Conservation (phyloP, 495 filamentous ascomycete species). For the Podospora conica region DNA sequence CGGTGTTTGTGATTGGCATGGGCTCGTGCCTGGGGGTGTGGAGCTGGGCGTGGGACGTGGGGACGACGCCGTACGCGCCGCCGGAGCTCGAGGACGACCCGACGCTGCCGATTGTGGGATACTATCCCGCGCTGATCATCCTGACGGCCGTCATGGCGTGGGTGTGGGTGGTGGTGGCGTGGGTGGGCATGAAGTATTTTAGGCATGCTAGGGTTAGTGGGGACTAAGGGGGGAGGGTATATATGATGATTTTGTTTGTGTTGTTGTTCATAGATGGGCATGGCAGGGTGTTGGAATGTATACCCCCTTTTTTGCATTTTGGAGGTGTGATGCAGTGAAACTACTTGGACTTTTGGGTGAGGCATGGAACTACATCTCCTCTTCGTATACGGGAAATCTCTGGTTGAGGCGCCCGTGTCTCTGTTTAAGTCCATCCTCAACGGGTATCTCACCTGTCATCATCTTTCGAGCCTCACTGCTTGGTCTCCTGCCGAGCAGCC, state of each 20-base stretch:
- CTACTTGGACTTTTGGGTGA: no score
- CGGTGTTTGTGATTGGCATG: constrained; percentile 93
- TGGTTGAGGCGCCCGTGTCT: no score
- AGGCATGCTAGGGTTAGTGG: constrained; percentile 82
- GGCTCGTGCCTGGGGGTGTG: constrained; percentile 95
- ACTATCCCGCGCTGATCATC: constrained; percentile 92
- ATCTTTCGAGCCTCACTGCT: no score
- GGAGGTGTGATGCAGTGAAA: no score
- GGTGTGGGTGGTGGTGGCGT: constrained; percentile 96
- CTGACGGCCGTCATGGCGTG: constrained; percentile 93
- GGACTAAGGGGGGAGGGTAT: constrained; percentile 24
- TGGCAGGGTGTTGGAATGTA: no score
- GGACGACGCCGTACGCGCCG: constrained; percentile 89
- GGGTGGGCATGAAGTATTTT: constrained; percentile 99
- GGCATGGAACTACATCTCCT: no score
- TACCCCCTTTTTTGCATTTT: no score
- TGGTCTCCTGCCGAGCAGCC: no score
- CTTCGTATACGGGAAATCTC: no score
- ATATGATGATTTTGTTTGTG: neutral
- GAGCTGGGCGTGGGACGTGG: constrained; percentile 99
- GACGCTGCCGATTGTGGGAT: constrained; percentile 89
- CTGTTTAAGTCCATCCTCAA: no score
- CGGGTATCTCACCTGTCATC: no score
- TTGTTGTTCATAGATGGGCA: neutral
- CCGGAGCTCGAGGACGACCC: constrained; percentile 89